Base-by-base conservation (phyloP, 768 basidiomycete genomes). In the Podaxis carcinomalis region DNA sequence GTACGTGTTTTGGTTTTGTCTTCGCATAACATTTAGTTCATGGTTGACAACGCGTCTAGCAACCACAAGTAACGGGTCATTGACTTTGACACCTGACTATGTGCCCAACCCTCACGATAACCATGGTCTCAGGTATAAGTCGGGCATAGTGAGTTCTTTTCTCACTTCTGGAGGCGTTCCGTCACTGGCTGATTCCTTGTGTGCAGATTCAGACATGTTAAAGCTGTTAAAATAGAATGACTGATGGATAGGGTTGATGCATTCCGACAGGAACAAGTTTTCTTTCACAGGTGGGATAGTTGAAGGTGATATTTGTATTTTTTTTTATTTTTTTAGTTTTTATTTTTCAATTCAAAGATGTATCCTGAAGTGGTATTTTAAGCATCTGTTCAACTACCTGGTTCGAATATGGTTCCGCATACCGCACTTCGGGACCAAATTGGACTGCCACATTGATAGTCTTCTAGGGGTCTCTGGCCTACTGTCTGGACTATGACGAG, bases 261-360 rank as follows among this genome's bases (percentile, higher is more conserved):
- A 87, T 56, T 44, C 5, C 95, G 83, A 87, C 10, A 97, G 95
- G 95, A 96, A 97, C 75, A 93, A 96, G 74, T 74, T 97, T 57
- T 98, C 95, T 75, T 97, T 95, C 75, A 95, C 87, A 13, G 93
- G 93, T 0, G 93, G 93, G 1, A 94, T 95, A 69, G 77, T 98
- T 59, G 97, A 97, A 74, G 54, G 59, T 61, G 1, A 55, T 7
- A 32, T 32, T 32, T 2, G 16, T 27, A 16, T 25, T 5, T 23
- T 25, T 5, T 23, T 23, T 23, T 23, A 23, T 23, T 23, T 23
- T 1, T 23, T 23, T 23, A 23, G n/a, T n/a, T n/a, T n/a, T n/a
- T n/a, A n/a, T n/a, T 28, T 13, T n/a, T 28, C 4, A 23, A 16
- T 4, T n/a, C 14, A 4, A 32, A 32, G 6, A 6, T 23, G 7